Base-by-base conservation (phyloP, 2,329 filamentous ascomycete genomes). In the Emydomyces testavorans region DNA sequence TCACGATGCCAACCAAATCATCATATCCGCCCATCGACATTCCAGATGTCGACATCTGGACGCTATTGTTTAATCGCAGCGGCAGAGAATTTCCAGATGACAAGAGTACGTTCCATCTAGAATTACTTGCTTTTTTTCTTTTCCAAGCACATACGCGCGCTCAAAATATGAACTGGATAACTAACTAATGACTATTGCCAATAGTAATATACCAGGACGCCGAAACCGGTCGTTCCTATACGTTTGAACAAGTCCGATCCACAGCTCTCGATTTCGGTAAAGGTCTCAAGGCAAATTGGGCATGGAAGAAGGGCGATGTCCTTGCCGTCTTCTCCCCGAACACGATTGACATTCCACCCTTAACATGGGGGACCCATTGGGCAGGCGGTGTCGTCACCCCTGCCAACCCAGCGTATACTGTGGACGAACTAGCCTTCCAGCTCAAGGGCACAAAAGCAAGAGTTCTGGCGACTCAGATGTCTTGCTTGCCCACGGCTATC, bases 361-460 rank as follows among this genome's bases (percentile, higher is more conserved):
- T 88, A 39, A 85, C 79, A 64, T 86, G 85, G 72, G 89, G 88
- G 23, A 75, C 79, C 7, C 78, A 83, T 54, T 95, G 86, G 84
- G 83, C 86, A 0, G 89, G 88, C 38, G 88, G 85, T 24, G 71
- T 86, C 44, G 69, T 86, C 8, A 87, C 82, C n/a, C 87, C 89
- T 0, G 88, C 86, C 2, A 95, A 95, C 60, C 88, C 89, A 16
- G 79, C 80, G 3, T 94, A 94, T 66, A 94, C 85, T 0, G 77
- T 77, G 10, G 79, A 86, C 7, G 90, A 96, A 66, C 74, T 95
- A 28, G 80, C 83, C 3, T 88, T 85, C 59, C 89, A 95, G 67
- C 75, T 96, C 52, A 79, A 79, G 57, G 85, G 93, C 64, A 82
- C 82, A 0, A 76, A 78, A 0, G 85, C 86, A 26, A 85, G 80